Base-by-base conservation (phyloP, 371 early-diverging fungal genomes). In the Rhizopus stolonifer region DNA sequence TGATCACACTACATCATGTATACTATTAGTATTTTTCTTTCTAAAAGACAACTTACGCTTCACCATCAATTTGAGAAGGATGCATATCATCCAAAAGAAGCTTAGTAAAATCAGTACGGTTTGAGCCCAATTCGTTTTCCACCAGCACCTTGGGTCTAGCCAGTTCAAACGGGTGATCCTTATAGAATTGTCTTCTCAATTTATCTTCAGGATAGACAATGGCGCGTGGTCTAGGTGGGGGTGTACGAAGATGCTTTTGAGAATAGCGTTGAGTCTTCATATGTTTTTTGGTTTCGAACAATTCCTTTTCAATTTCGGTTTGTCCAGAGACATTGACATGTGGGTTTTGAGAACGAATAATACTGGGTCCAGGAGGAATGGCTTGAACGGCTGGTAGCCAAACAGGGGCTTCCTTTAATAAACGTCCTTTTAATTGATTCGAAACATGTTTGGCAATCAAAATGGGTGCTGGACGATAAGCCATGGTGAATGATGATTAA, bases 131-230 rank as follows among this genome's bases (percentile, higher is more conserved):
- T 8, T 77, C 74, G 19, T 70, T 70, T 63, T 89, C 88, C 2
- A 84, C 78, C 42, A 90, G 57, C 7, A 77, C 60, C 25, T 79
- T 67, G 22, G 94, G 92, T 52, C 88, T 77, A 19, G 79, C 64
- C 53, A 87, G 69, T 73, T 95, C 95, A 64, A 86, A 90, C 17
- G 94, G 94, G 65, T 95, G 95, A 75, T 92, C 89, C 58, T 80
- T 77, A 69, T 89, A 95, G 61, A 95, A 95, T 46, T 80, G 83
- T 49, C 79, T 64, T 58, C 95, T 83, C 49, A 95, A 76, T 56
- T 61, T 62, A 67, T 95, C 95, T 72, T 94, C 94, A n/a, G 91
- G 91, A 58, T 92, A 95, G 23, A 80, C 85, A 44, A 95, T 92
- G 45, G 63, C 67, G 23, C 75, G 84, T 39, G 89, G 85, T 61